Base-by-base conservation (phyloP, 331 rosid species). In the Pyrus hybrid region DNA sequence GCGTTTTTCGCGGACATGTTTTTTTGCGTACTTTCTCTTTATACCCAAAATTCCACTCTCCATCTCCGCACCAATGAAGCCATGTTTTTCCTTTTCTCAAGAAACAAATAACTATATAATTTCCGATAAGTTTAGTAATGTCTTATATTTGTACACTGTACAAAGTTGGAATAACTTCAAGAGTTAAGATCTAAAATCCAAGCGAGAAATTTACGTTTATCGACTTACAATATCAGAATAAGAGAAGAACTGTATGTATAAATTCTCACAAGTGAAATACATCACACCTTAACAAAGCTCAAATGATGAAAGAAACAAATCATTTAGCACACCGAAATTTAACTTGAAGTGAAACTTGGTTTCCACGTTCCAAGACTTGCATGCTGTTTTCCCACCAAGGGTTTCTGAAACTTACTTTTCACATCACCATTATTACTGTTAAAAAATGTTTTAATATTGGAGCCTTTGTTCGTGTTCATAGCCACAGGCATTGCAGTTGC, bases 341-440 rank as follows among this genome's bases (percentile, higher is more conserved):
- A 41, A 22, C 32, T 23, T 63, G 29, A 30, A 71, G 70, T 58
- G 21, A 56, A 65, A 43, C 74, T 53, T 32, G 41, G 32, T 70
- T 70, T 75, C 66, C 67, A 67, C 53, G 37, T 57, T 29, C 70
- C 22, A 25, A 14, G 8, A 41, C 16, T 33, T 22, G 73, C 54
- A 43, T 58, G 43, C 49, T 53, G 73, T 53, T 77, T 76, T 71
- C 16, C 62, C 5, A 12, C 41, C 26, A 41, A 51, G 71, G 49
- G 67, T 45, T 79, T 76, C 28, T 41, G 76, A 2, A 58, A 0
- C 57, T 73, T 64, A 33, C 76, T 75, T 76, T 79, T 74, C 58
- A 64, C 75, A 10, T 33, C 67, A 21, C 79, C 71, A 45, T 66
- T 54, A 20, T 22, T 65, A 43, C 76, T 86, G 68, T 45, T 58